A percentile compares a stretch with the other conserved stretches of the same genome.
Evolutionary conservation across 1,284 basidiomycete species (phyloP).

Genomic region (Anthracocystis setariae): DNA sequence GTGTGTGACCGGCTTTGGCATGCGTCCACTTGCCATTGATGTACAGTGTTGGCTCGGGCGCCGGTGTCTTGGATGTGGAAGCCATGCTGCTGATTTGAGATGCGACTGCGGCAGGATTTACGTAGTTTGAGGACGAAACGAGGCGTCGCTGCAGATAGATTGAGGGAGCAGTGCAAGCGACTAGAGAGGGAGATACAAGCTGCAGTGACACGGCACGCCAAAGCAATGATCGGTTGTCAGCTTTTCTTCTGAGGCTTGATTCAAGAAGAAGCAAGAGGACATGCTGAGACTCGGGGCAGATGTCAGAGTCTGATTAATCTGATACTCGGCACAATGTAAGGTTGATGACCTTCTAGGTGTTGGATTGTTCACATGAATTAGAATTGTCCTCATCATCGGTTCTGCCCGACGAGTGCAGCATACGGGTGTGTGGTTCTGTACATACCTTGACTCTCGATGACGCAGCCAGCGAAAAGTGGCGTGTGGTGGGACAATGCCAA

Average conservation of each 20-base stretch:
- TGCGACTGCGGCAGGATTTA: conserved; percentile 39
- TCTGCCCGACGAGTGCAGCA: not conserved
- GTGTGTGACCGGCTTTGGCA: conserved; percentile 51
- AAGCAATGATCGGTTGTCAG: not conserved
- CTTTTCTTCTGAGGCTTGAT: not conserved
- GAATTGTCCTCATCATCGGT: conserved; percentile 50
- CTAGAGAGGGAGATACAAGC: not conserved
- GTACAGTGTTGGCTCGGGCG: conserved; percentile 62
- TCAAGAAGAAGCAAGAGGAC: not conserved
- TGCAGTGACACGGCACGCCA: not conserved
- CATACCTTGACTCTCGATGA: conserved; percentile 1
- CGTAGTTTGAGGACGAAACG: not conserved
- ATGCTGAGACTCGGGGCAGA: conserved; percentile 1
- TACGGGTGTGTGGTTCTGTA: not conserved
- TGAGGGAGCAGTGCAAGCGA: not conserved
- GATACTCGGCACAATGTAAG: conserved; percentile 43
- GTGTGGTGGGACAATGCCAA: not conserved
- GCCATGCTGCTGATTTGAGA: conserved; percentile 50
- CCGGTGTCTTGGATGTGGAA: conserved; percentile 41
- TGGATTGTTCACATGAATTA: conserved; percentile 59
- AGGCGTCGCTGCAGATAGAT: not conserved
- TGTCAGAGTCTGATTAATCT: conserved; percentile 58
- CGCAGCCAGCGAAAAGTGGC: not conserved
- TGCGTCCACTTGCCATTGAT: conserved; percentile 65
- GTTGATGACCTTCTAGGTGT: conserved; percentile 52